phyloP scores from a whole-genome alignment of 1,284 basidiomycete species.

The Rhodotorula sp. region DNA sequence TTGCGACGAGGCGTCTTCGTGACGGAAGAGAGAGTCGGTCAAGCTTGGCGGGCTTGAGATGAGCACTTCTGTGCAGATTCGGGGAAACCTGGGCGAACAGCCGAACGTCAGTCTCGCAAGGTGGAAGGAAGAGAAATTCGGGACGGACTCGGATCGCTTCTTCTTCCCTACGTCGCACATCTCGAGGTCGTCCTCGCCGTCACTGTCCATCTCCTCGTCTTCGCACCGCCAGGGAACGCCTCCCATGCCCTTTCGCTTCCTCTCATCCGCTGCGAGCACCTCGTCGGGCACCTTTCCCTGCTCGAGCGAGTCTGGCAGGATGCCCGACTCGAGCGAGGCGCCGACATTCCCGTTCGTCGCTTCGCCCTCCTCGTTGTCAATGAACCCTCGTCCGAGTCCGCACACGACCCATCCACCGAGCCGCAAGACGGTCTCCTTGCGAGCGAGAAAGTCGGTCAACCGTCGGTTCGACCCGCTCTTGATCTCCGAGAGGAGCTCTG shows the following conservation, averaged over 20 bases:
- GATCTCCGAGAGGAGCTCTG: constrained; percentile 38
- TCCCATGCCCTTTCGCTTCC: constrained; percentile 33
- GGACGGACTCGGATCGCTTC: constrained; percentile 37
- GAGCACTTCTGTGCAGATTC: constrained; percentile 90
- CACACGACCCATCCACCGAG: constrained; percentile 41
- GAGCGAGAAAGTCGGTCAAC: constrained; percentile 36
- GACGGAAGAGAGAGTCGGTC: constrained; percentile 78
- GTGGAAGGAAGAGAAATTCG: not conserved
- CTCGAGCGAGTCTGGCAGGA: constrained; percentile 33
- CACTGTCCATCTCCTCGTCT: constrained; percentile 18
- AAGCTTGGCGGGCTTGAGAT: constrained; percentile 95
- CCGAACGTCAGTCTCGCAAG: not conserved
- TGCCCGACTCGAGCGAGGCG: constrained; percentile 10
- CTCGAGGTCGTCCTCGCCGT: constrained; percentile 15
- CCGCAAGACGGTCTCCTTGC: constrained; percentile 27
- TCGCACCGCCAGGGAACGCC: constrained; percentile 27
- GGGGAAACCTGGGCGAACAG: constrained; percentile 69
- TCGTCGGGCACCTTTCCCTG: constrained; percentile 36
- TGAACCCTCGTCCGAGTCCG: constrained; percentile 32
- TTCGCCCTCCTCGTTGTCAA: constrained; percentile 1
- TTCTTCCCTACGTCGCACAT: constrained; percentile 35
- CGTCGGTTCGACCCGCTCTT: constrained; percentile 34
- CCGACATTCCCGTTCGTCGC: not conserved
- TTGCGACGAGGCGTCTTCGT: constrained; percentile 51
- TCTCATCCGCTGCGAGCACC: constrained; percentile 21